A percentile compares a stretch with the other conserved stretches of the same genome.
Conservation (phyloP, 2,329 filamentous ascomycete species). For the Dothistroma septosporum region DNA sequence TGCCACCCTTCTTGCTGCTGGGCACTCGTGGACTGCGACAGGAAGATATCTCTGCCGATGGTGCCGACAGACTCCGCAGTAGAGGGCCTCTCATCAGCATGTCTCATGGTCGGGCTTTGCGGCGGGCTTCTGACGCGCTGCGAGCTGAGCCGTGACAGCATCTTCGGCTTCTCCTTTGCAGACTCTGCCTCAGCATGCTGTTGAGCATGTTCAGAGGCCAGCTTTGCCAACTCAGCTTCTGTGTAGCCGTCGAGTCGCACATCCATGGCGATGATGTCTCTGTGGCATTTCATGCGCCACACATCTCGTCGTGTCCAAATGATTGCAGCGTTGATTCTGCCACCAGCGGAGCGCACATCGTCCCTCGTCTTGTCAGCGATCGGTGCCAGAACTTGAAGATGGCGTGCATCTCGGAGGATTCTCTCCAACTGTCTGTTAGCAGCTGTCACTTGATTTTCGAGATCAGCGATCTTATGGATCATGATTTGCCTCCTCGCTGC, state of each 20-base stretch:
- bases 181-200: conserved; percentile 18
- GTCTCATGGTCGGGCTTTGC: conserved; percentile 25
- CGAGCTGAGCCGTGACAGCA: conserved; percentile 23
- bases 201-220: conserved; percentile 9
- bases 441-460: conserved; percentile 69
- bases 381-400: conserved; percentile 82
- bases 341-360: conserved; percentile 77
- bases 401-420: conserved; percentile 81
- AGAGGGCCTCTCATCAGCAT: conserved; percentile 18
- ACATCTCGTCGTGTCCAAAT: conserved; percentile 95
- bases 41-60: conserved; percentile 41
- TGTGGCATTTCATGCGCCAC: conserved; percentile 85
- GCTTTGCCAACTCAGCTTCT: conserved; percentile 23
- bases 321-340: conserved; percentile 77
- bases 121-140: conserved; percentile 19
- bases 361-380: conserved; percentile 89
- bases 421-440: conserved; percentile 75
- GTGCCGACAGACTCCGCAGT: conserved; percentile 33
- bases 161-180: conserved; percentile 25
- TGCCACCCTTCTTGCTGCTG: conserved; percentile 27
- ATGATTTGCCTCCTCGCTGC: conserved; percentile 78
- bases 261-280: conserved; percentile 80
- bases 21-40: conserved; percentile 40
- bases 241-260: conserved; percentile 67
- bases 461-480: conserved; percentile 74